These are phyloP conservation scores for Stramenopiles sp. DNA, from an alignment of 352 stramenopile genomes.

Conservation along the genomic window DNA sequence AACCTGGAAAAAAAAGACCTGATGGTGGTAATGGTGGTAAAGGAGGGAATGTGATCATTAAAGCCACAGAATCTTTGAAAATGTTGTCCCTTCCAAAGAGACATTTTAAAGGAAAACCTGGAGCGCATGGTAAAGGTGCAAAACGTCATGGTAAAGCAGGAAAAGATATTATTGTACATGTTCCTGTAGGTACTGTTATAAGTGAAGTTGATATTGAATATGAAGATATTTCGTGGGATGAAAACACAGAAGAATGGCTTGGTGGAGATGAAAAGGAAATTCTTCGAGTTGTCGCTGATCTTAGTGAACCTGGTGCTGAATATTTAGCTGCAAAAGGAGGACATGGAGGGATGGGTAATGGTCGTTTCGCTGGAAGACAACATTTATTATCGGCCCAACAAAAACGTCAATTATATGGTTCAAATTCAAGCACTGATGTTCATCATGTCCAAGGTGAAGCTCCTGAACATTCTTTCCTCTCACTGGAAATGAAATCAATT, in stretches of 20 bases:
- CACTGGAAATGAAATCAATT: constrained; percentile 87
- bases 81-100: constrained; percentile 12
- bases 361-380: too few species aligned
- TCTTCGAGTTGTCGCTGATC: too few species aligned
- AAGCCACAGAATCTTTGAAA: constrained; percentile 1
- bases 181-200: constrained; percentile 9
- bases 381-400: too few species aligned
- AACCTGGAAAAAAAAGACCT: constrained; percentile 8
- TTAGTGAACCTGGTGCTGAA: background rate
- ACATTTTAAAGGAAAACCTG: constrained; percentile 10
- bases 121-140: constrained; percentile 5
- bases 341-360: background rate
- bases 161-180: constrained; percentile 10
- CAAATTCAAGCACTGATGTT: too few species aligned
- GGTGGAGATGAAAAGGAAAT: too few species aligned
- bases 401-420: too few species aligned
- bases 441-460: constrained; percentile 34
- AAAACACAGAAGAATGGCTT: too few species aligned
- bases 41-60: constrained; percentile 14
- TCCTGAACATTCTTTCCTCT: constrained; percentile 61
- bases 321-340: background rate
- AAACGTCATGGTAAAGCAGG: background rate
- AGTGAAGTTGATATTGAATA: constrained; percentile 10
- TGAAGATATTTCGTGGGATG: background rate
- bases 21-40: constrained; percentile 12